These are phyloP conservation scores for Centrapalus pauciflorus DNA, from an alignment of 129 eudicot species.

Conservation along the genomic window DNA sequence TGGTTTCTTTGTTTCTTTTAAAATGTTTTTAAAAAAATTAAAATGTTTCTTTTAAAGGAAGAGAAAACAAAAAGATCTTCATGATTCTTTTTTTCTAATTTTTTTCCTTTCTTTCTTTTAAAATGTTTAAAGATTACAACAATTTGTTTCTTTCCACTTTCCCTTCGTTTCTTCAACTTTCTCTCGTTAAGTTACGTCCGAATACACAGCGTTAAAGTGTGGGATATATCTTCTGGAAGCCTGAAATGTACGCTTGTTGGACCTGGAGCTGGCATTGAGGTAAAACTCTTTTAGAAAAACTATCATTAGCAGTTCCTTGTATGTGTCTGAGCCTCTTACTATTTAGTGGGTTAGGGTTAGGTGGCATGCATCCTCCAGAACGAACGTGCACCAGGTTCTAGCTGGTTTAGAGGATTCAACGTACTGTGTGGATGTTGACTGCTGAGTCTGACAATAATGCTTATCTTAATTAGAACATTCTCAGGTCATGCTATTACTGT, in stretches of 20 bases:
- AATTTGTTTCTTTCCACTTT: too few species aligned
- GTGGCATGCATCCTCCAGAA: slow-evolving; percentile 99
- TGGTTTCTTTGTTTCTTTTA: too few species aligned
- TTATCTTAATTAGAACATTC: slow-evolving; percentile 58
- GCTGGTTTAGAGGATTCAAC: slow-evolving; percentile 96
- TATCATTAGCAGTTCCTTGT: neutral
- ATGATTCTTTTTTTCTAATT: too few species aligned
- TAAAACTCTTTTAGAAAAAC: slow-evolving; percentile 3
- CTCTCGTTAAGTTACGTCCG: too few species aligned
- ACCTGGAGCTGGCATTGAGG: slow-evolving; percentile 88
- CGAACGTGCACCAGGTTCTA: slow-evolving; percentile 76
- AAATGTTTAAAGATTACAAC: too few species aligned
- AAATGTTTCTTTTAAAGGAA: too few species aligned
- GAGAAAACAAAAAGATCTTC: too few species aligned
- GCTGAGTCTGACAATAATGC: slow-evolving; percentile 76
- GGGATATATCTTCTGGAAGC: slow-evolving; percentile 59
- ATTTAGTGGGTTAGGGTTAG: slow-evolving; percentile 94
- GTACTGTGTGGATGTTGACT: slow-evolving; percentile 96
- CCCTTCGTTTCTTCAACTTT: too few species aligned
- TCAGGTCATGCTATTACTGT: slow-evolving; percentile 74
- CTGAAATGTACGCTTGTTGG: slow-evolving; percentile 75
- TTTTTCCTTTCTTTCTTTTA: too few species aligned
- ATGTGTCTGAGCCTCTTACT: slow-evolving; percentile 20
- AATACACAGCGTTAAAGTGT: too few species aligned
- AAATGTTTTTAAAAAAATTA: too few species aligned